phyloP scores from a whole-genome alignment of 306 rosid genomes.

The Pueraria montana region DNA sequence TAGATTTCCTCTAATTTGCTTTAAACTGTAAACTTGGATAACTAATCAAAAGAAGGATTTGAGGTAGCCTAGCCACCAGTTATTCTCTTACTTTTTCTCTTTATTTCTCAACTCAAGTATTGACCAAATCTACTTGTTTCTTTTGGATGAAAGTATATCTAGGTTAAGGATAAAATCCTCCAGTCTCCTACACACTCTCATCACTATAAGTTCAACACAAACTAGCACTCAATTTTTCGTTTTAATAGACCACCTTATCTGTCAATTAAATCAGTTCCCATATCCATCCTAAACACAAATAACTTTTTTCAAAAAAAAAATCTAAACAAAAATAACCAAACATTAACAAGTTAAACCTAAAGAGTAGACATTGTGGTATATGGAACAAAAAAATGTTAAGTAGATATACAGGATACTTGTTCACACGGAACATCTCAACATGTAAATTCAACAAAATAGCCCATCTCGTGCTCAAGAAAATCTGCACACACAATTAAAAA shows the following conservation, averaged over 20 bases:
- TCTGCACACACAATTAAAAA: constrained; percentile 64
- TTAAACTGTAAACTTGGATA: constrained; percentile 33
- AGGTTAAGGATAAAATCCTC: constrained; percentile 38
- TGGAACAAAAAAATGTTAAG: constrained; percentile 28
- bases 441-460: constrained; percentile 96
- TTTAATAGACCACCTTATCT: constrained; percentile 31
- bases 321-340: constrained; percentile 11
- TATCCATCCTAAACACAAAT: constrained; percentile 15
- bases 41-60: constrained; percentile 27
- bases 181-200: constrained; percentile 1
- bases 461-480: constrained; percentile 98
- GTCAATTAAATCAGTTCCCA: constrained; percentile 32
- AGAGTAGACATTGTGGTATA: constrained; percentile 18
- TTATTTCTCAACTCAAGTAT: constrained; percentile 25
- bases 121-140: constrained; percentile 13
- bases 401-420: constrained; percentile 85
- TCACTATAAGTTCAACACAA: constrained; percentile 4
- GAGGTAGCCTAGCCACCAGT: constrained; percentile 21
- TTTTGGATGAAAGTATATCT: constrained; percentile 30
- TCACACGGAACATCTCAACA: constrained; percentile 99
- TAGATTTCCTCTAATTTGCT: constrained; percentile 31
- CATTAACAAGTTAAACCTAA: constrained; percentile 7
- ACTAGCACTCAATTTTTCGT: constrained; percentile 21
- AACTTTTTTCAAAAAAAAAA: background rate
- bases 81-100: constrained; percentile 13